Evolutionary conservation across 805 yeast species (phyloP).

Genomic region (Komagataella pseudopastoris): DNA sequence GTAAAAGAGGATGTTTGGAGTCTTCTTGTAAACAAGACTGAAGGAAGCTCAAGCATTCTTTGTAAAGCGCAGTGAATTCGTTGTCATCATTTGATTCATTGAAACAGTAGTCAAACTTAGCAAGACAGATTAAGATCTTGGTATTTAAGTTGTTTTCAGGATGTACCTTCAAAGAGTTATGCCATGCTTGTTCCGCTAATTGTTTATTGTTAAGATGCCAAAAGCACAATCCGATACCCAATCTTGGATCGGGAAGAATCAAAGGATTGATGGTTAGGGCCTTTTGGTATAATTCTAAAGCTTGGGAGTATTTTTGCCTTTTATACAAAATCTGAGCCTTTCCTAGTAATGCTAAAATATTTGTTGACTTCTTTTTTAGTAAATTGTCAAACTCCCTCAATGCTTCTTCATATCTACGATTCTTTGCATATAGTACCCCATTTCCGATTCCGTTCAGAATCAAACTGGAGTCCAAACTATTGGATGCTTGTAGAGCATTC

Average conservation of each 20-base stretch:
- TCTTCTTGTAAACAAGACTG: constrained; percentile 24
- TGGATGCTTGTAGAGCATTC: constrained; percentile 56
- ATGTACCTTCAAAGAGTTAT: constrained; percentile 56
- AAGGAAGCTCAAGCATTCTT: constrained; percentile 39
- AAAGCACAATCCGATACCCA: constrained; percentile 89
- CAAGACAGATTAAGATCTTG: constrained; percentile 49
- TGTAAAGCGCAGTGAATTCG: constrained; percentile 48
- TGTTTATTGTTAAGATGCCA: constrained; percentile 75
- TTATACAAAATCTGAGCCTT: constrained; percentile 71
- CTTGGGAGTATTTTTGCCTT: constrained; percentile 57
- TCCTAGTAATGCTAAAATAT: constrained; percentile 67
- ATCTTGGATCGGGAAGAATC: constrained; percentile 79
- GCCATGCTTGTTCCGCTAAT: constrained; percentile 76
- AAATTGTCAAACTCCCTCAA: constrained; percentile 37
- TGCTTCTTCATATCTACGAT: background rate
- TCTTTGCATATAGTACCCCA: background rate
- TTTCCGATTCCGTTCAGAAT: constrained; percentile 28
- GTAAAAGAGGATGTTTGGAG: constrained; percentile 44
- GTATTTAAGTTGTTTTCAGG: constrained; percentile 43
- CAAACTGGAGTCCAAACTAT: constrained; percentile 53
- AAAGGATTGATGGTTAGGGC: constrained; percentile 66
- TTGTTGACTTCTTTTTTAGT: constrained; percentile 37
- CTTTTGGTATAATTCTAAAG: constrained; percentile 76
- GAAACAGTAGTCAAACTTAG: constrained; percentile 52
- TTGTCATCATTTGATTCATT: constrained; percentile 41